Conservation (phyloP, 768 basidiomycete genomes). For the Podaxis sp. region DNA sequence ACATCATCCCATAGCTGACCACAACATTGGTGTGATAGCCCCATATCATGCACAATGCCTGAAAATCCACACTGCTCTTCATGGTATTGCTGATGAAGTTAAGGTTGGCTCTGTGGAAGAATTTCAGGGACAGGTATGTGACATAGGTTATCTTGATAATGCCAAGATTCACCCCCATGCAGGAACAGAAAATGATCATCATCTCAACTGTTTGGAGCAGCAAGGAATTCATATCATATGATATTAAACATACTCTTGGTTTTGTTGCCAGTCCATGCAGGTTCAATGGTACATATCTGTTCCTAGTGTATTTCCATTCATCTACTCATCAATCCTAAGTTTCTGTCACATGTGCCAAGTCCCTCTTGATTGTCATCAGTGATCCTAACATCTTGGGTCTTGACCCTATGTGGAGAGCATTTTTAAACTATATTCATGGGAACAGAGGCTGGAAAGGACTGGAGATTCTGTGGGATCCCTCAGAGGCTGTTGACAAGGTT, state of each 20-base stretch:
- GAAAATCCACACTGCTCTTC: slow-evolving; percentile 43
- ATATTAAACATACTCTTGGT: slow-evolving; percentile 55
- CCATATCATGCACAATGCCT: slow-evolving; percentile 63
- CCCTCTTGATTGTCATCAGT: slow-evolving; percentile 59
- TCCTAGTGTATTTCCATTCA: background rate
- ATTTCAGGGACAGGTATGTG: slow-evolving; percentile 62
- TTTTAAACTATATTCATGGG: slow-evolving; percentile 56
- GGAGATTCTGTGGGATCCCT: slow-evolving; percentile 50
- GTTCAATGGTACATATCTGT: slow-evolving; percentile 52
- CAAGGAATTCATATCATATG: slow-evolving; percentile 51
- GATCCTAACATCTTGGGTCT: slow-evolving; percentile 58
- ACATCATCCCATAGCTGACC: slow-evolving; percentile 34
- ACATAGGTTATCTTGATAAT: slow-evolving; percentile 14
- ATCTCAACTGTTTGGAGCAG: slow-evolving; percentile 62
- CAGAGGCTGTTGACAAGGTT: slow-evolving; percentile 31
- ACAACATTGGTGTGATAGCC: slow-evolving; percentile 59
- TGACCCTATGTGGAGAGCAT: slow-evolving; percentile 62
- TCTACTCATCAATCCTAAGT: slow-evolving; percentile 32
- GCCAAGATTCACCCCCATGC: slow-evolving; percentile 19
- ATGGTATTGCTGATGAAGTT: slow-evolving; percentile 35
- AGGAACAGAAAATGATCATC: slow-evolving; percentile 59
- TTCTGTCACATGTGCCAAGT: slow-evolving; percentile 61
- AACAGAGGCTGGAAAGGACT: slow-evolving; percentile 57
- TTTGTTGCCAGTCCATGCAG: slow-evolving; percentile 59
- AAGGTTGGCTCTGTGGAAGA: slow-evolving; percentile 70